Conservation (phyloP, 1,139 yeast species). For the Kodamaea sp. region DNA sequence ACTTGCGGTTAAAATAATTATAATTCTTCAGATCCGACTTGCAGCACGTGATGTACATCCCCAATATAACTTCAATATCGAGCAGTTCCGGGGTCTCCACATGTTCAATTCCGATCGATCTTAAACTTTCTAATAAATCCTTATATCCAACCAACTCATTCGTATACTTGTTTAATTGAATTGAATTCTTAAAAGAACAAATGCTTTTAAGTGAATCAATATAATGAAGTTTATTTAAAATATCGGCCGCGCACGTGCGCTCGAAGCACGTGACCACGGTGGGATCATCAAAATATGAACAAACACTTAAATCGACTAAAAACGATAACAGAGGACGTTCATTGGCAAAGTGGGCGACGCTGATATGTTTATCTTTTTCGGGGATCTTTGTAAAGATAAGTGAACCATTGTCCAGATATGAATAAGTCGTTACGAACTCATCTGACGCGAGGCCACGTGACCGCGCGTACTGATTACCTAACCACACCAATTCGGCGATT, state of each 20-base stretch:
- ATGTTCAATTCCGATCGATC: conserved; percentile 47
- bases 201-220: conserved; percentile 54
- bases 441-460: conserved; percentile 14
- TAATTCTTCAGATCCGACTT: conserved; percentile 34
- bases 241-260: conserved; percentile 50
- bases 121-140: conserved; percentile 57
- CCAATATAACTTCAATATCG: conserved; percentile 43
- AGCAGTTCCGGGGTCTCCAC: conserved; percentile 22
- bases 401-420: conserved; percentile 38
- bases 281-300: conserved; percentile 58
- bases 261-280: conserved; percentile 61
- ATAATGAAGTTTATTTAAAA: conserved; percentile 52
- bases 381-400: conserved; percentile 33
- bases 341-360: conserved; percentile 21
- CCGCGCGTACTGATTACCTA: conserved; percentile 32
- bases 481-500: conserved; percentile 44
- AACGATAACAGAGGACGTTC: conserved; percentile 25
- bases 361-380: conserved; percentile 42
- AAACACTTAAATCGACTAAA: conserved; percentile 55
- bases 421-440: conserved; percentile 35
- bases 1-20: conserved; percentile 30
- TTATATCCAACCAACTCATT: conserved; percentile 59
- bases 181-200: conserved; percentile 15
- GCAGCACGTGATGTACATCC: conserved; percentile 43
- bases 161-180: conserved; percentile 40